These are phyloP conservation scores for Pistacia atlantica DNA, from an alignment of 345 rosid genomes.

Conservation along the genomic window DNA sequence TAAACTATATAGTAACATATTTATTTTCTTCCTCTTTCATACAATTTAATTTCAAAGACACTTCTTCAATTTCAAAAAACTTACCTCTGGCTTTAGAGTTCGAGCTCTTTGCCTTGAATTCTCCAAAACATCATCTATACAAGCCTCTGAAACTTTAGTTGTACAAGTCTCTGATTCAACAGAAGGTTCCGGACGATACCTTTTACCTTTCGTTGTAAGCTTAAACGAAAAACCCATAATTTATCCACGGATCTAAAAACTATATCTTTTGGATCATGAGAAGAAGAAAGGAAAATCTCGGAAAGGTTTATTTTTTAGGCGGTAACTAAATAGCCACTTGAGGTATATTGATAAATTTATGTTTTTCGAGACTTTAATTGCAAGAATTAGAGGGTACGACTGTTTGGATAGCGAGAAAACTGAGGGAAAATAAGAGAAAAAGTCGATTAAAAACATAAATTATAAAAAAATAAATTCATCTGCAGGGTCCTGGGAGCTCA, in stretches of 20 bases:
- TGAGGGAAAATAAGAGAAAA: neutral
- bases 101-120: slow-evolving; percentile 36
- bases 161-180: slow-evolving; percentile 36
- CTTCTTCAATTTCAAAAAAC: neutral
- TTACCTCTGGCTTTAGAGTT: slow-evolving; percentile 50
- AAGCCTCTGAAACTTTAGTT: slow-evolving; percentile 39
- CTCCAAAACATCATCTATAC: slow-evolving; percentile 37
- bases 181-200: slow-evolving; percentile 56
- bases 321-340: neutral
- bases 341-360: neutral
- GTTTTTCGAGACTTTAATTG: neutral
- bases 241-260: neutral
- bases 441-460: neutral
- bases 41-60: neutral
- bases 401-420: neutral
- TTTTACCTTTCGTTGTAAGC: slow-evolving; percentile 63
- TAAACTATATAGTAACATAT: too few relatives aligned
- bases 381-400: neutral
- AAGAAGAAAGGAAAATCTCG: too few relatives aligned
- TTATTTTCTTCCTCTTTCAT: too few relatives aligned
- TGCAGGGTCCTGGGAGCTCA: neutral
- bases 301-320: neutral
- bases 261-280: neutral
- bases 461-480: too few relatives aligned
- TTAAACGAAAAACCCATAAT: slow-evolving; percentile 71